Evolutionary conservation across 768 basidiomycete genomes (phyloP).

Genomic region (Leccinum subgranulosum): DNA sequence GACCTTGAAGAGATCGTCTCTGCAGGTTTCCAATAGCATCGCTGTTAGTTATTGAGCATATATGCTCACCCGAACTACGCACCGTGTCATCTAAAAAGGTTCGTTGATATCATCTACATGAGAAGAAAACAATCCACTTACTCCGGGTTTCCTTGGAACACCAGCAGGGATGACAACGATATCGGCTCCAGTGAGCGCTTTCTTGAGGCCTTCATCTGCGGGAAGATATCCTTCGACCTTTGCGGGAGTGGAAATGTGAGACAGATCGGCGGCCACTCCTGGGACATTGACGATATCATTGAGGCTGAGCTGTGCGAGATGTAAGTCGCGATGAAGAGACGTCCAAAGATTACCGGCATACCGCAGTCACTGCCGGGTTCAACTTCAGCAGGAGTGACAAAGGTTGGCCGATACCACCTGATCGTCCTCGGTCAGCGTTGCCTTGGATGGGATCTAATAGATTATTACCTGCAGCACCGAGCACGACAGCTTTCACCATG

Average conservation of each 20-base stretch:
- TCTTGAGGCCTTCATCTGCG: conserved; percentile 77
- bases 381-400: conserved; percentile 88
- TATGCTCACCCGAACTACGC: conserved; percentile 11
- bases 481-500: conserved; percentile 80
- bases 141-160: conserved; percentile 92
- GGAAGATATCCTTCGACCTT: conserved; percentile 81
- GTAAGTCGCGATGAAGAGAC: background rate
- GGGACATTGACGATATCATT: conserved; percentile 98
- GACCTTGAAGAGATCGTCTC: conserved; percentile 96
- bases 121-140: conserved; percentile 37
- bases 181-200: conserved; percentile 80
- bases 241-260: conserved; percentile 88
- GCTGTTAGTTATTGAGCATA: conserved; percentile 8
- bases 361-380: conserved; percentile 79
- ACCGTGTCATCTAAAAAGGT: conserved; percentile 50
- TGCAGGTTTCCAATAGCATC: conserved; percentile 28
- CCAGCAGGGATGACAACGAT: conserved; percentile 96
- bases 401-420: conserved; percentile 97
- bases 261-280: conserved; percentile 92
- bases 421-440: conserved; percentile 1
- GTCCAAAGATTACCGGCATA: conserved; percentile 24
- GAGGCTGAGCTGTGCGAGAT: conserved; percentile 61
- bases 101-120: background rate
- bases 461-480: conserved; percentile 83
- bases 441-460: background rate